phyloP scores from a whole-genome alignment of 1,139 yeast genomes.

The Candida neerlandica region DNA sequence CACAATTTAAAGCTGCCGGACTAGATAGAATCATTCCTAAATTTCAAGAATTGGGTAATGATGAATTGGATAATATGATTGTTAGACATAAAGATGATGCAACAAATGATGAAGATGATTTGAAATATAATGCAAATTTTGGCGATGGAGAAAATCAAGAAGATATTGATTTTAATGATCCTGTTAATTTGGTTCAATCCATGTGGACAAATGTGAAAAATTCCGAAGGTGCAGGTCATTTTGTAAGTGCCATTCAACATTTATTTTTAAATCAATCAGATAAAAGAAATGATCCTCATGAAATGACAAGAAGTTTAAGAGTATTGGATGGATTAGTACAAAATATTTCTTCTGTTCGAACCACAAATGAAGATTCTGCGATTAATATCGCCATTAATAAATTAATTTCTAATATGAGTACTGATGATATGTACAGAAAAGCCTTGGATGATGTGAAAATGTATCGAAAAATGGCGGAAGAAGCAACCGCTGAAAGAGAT shows the following conservation, averaged over 20 bases:
- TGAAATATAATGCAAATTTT: constrained; percentile 60
- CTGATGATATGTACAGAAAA: constrained; percentile 86
- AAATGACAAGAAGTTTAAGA: constrained; percentile 67
- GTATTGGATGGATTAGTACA: constrained; percentile 83
- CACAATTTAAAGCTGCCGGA: constrained; percentile 79
- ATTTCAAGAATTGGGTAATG: constrained; percentile 64
- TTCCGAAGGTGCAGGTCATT: constrained; percentile 70
- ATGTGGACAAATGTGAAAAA: constrained; percentile 74
- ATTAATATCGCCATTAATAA: constrained; percentile 83
- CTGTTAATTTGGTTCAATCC: constrained; percentile 67
- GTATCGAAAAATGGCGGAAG: constrained; percentile 68
- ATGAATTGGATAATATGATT: constrained; percentile 66
- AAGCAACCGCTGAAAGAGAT: constrained; percentile 84
- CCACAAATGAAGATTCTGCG: constrained; percentile 71
- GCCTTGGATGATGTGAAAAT: constrained; percentile 76
- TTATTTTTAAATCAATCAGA: constrained; percentile 74
- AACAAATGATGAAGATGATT: constrained; percentile 68
- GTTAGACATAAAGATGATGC: constrained; percentile 65
- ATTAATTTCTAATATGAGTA: constrained; percentile 74
- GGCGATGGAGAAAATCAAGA: constrained; percentile 36
- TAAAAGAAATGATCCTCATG: constrained; percentile 48
- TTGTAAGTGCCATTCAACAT: constrained; percentile 82
- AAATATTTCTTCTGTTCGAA: constrained; percentile 69
- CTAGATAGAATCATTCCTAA: constrained; percentile 62
- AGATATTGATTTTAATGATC: constrained; percentile 69